Conservation (phyloP, 345 rosid species). For the Pelargonium nanum region DNA sequence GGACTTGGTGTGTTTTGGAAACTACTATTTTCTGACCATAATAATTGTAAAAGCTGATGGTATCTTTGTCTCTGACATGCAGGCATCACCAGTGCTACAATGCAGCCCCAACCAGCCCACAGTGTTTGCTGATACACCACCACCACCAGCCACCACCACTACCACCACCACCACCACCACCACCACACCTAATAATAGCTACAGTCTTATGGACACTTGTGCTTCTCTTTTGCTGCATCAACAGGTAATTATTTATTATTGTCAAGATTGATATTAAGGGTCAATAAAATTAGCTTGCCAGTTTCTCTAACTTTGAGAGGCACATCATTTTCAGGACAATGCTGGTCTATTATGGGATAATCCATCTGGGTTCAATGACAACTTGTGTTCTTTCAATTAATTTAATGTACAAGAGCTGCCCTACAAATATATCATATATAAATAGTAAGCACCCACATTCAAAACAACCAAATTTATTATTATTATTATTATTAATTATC, state of each 20-base stretch:
- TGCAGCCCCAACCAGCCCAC: constrained; percentile 23
- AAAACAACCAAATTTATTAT: neutral
- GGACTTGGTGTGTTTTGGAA: no score
- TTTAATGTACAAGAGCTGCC: neutral
- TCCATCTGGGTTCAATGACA: constrained; percentile 38
- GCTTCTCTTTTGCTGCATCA: constrained; percentile 23
- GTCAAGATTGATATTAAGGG: no score
- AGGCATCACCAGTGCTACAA: constrained; percentile 35
- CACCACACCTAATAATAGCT: constrained; percentile 17
- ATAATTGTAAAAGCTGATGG: constrained; percentile 11
- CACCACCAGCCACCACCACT: constrained; percentile 16
- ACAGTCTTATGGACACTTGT: constrained; percentile 20
- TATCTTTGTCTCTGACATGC: constrained; percentile 30
- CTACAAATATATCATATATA: constrained; percentile 6
- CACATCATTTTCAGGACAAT: constrained; percentile 32
- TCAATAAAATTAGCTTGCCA: neutral
- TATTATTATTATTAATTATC: neutral
- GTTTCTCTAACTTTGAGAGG: neutral
- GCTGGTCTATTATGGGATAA: constrained; percentile 35
- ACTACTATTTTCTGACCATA: no score
- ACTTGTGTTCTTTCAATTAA: constrained; percentile 47
- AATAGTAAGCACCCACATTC: constrained; percentile 21
- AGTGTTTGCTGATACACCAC: constrained; percentile 26
- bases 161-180: constrained; percentile 14
- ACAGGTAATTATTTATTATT: constrained; percentile 1